phyloP scores from a whole-genome alignment of 768 basidiomycete species.

The Austroboletus festivus region DNA sequence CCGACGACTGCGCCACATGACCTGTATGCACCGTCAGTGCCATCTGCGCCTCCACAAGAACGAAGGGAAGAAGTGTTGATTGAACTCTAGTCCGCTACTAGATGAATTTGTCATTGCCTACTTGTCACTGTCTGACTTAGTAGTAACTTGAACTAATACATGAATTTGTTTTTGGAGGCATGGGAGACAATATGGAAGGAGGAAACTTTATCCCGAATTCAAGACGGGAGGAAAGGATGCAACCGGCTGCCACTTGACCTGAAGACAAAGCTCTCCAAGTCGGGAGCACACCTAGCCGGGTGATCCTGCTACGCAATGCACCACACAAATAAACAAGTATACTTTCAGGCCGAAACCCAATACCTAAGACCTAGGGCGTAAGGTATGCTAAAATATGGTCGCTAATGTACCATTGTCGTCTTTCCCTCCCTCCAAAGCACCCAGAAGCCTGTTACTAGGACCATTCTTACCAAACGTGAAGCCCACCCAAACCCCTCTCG shows the following conservation, averaged over 20 bases:
- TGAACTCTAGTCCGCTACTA: conserved; percentile 29
- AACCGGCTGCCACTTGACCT: no score
- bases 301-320: no score
- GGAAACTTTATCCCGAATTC: no score
- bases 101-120: neutral
- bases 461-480: conserved; percentile 92
- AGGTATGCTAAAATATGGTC: conserved; percentile 56
- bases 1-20: conserved; percentile 60
- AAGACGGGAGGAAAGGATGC: no score
- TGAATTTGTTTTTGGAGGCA: no score
- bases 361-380: no score
- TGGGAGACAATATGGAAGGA: no score
- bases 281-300: no score
- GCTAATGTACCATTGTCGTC: conserved; percentile 50
- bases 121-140: neutral
- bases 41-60: conserved; percentile 49
- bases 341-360: no score
- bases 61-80: conserved; percentile 60
- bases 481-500: conserved; percentile 84
- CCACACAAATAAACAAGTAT: no score
- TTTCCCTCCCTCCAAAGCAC: conserved; percentile 31
- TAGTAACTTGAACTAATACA: conserved; percentile 4
- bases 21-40: conserved; percentile 46
- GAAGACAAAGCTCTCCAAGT: no score
- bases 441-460: conserved; percentile 42